These are phyloP conservation scores for Aspergillus aculeatus DNA, from an alignment of 2,329 filamentous ascomycete genomes.

Conservation along the genomic window DNA sequence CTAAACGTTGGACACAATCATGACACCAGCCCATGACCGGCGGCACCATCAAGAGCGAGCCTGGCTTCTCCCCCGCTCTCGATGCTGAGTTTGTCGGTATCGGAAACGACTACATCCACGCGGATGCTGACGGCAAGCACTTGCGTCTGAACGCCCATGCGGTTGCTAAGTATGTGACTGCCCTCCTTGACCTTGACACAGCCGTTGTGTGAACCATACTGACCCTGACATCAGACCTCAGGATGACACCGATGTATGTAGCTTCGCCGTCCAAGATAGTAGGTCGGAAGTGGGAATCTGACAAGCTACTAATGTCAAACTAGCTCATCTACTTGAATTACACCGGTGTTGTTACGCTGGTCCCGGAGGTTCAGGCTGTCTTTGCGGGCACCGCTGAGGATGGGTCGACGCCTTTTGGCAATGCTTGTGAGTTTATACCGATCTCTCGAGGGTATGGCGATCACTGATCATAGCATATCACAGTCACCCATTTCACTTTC, in stretches of 20 bases:
- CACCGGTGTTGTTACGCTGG: constrained; percentile 40
- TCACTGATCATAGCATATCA: constrained; percentile 6
- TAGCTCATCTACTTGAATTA: constrained; percentile 43
- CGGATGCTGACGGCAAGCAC: constrained; percentile 40
- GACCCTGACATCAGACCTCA: constrained; percentile 25
- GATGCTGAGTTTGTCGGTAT: constrained; percentile 39
- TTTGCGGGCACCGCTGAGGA: constrained; percentile 32
- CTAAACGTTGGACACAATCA: neutral
- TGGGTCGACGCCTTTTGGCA: constrained; percentile 39
- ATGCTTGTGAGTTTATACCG: constrained; percentile 36
- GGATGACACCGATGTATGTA: constrained; percentile 34
- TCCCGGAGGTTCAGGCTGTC: constrained; percentile 33
- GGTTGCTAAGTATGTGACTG: constrained; percentile 38
- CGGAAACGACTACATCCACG: constrained; percentile 46
- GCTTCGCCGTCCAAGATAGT: neutral
- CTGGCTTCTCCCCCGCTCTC: constrained; percentile 35
- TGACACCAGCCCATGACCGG: constrained; percentile 37
- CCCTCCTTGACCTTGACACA: neutral
- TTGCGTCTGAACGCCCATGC: constrained; percentile 43
- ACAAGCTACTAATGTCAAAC: neutral
- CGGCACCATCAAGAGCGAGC: constrained; percentile 37
- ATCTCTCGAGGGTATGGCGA: neutral
- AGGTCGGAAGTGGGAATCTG: neutral
- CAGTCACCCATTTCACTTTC: constrained; percentile 40
- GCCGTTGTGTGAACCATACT: neutral